These are phyloP conservation scores for Oryza glaberrima DNA, from an alignment of 176 grass and related monocot species.

Conservation along the genomic window DNA sequence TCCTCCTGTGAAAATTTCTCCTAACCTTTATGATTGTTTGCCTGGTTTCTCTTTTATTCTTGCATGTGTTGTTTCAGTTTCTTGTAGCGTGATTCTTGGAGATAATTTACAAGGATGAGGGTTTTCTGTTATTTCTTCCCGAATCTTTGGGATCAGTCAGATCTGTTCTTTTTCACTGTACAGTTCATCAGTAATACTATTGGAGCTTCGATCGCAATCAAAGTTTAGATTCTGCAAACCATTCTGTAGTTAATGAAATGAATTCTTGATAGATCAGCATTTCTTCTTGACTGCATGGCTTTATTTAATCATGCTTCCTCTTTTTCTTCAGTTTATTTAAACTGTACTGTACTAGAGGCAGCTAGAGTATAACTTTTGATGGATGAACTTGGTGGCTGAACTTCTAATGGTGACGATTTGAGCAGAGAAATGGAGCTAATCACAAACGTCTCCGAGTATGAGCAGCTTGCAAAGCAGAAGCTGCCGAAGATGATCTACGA, in stretches of 20 bases:
- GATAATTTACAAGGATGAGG: neutral
- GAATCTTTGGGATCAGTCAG: neutral
- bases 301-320: neutral
- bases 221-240: neutral
- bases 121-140: neutral
- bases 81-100: neutral
- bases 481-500: constrained; percentile 96
- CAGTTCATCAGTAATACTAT: neutral
- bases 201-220: neutral
- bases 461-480: constrained; percentile 73
- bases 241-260: neutral
- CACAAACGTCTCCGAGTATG: constrained; percentile 90
- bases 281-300: neutral
- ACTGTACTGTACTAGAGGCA: neutral
- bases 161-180: neutral
- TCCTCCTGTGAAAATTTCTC: neutral
- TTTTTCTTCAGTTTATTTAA: constrained; percentile 6
- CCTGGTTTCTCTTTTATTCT: neutral
- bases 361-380: neutral
- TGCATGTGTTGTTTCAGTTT: neutral
- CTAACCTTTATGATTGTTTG: neutral
- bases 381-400: neutral
- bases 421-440: constrained; percentile 65
- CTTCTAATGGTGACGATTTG: neutral
- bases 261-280: too few relatives aligned